phyloP scores from a whole-genome alignment of 192 early-diverging fungal genomes.

The Linnemannia elongata region DNA sequence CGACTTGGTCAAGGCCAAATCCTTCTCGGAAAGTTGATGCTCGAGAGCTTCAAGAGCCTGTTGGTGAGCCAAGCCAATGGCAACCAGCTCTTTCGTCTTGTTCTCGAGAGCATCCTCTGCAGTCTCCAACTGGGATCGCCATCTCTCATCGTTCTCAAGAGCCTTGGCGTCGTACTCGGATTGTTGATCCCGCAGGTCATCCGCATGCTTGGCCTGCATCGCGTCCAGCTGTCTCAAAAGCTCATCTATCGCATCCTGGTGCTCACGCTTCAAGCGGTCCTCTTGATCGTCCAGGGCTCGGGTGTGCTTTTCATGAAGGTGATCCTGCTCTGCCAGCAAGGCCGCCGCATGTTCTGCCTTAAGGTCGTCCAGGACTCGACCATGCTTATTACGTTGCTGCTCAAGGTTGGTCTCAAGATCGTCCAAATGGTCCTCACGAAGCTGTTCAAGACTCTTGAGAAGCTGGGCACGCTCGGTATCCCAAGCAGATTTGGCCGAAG shows the following conservation, averaged over 20 bases:
- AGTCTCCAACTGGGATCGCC: neutral
- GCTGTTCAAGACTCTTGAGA: conserved; percentile 18
- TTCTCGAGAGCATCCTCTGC: neutral
- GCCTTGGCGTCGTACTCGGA: conserved; percentile 7
- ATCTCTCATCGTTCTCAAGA: neutral
- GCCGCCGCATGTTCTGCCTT: conserved; percentile 9
- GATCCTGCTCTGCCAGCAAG: conserved; percentile 12
- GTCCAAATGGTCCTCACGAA: conserved; percentile 26
- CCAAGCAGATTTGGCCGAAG: conserved; percentile 26
- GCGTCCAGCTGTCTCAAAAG: conserved; percentile 16
- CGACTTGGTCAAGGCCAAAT: neutral
- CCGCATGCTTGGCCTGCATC: conserved; percentile 7
- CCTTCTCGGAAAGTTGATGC: neutral
- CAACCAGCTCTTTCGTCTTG: neutral
- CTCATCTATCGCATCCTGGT: conserved; percentile 5
- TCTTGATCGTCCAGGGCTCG: conserved; percentile 18
- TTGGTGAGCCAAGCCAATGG: neutral
- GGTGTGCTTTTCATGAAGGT: neutral
- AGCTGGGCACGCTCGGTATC: conserved; percentile 24
- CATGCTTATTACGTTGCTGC: neutral
- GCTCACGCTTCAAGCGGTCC: neutral
- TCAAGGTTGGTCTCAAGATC: conserved; percentile 18
- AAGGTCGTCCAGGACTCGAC: conserved; percentile 15
- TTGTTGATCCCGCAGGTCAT: conserved; percentile 10
- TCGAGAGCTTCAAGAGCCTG: conserved; percentile 3